These are phyloP conservation scores for Hericium coralloides DNA, from an alignment of 768 basidiomycete genomes.

Conservation along the genomic window DNA sequence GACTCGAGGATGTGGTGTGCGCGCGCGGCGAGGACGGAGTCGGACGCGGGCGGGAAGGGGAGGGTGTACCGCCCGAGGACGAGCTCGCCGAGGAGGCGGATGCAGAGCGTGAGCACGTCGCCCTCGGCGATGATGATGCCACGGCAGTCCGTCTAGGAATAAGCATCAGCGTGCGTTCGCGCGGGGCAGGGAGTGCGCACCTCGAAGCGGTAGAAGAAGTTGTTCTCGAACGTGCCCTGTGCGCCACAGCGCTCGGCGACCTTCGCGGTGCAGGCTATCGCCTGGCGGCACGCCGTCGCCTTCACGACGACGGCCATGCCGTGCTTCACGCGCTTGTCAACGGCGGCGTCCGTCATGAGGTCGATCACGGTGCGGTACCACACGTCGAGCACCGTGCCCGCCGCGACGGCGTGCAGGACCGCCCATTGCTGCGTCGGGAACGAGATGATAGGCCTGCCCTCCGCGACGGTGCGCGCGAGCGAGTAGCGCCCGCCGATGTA, in stretches of 20 bases:
- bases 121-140: constrained; percentile 16
- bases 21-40: constrained; percentile 9
- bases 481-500: constrained; percentile 3
- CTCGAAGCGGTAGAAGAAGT: constrained; percentile 1
- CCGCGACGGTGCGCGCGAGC: not conserved
- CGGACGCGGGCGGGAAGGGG: constrained; percentile 5
- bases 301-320: constrained; percentile 2
- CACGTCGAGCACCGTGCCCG: not conserved
- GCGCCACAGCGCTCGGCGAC: constrained; percentile 9
- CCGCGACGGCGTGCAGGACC: constrained; percentile 3
- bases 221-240: constrained; percentile 8
- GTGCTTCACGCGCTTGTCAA: not conserved
- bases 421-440: constrained; percentile 7
- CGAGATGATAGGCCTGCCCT: not conserved
- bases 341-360: not conserved
- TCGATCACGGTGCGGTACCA: constrained; percentile 7
- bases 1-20: not conserved
- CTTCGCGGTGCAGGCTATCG: constrained; percentile 1
- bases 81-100: constrained; percentile 16
- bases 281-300: constrained; percentile 5
- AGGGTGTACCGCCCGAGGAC: constrained; percentile 8
- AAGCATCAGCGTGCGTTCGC: not conserved
- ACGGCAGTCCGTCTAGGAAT: not conserved
- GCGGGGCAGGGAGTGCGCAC: not conserved
- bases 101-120: constrained; percentile 16